Conservation (phyloP, 306 rosid species). For the Pyrus betulifolia region DNA sequence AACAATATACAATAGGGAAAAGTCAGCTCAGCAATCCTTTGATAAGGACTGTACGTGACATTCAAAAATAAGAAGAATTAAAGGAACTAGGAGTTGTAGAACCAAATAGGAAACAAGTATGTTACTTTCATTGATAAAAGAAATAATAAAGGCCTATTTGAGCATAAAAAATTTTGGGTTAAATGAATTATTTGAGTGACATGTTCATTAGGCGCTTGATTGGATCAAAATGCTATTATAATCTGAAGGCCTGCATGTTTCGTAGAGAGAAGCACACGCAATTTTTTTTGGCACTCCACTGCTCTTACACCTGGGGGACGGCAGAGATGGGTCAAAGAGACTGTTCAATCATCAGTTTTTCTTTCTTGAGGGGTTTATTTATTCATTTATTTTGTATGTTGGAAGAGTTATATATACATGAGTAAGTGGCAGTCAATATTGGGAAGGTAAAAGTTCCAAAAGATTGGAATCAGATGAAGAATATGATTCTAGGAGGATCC, state of each 20-base stretch:
- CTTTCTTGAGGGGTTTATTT: background rate
- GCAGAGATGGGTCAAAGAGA: background rate
- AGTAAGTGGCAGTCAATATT: background rate
- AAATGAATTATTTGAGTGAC: background rate
- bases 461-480: no score
- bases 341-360: background rate
- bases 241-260: constrained; percentile 9
- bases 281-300: background rate
- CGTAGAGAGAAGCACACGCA: background rate
- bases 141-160: background rate
- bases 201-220: background rate
- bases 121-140: background rate
- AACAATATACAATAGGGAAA: background rate
- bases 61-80: background rate
- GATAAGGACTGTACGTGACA: background rate
- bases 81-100: background rate
- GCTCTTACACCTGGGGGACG: background rate
- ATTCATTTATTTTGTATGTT: background rate
- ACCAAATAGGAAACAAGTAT: background rate
- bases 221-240: background rate
- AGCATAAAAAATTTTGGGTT: background rate
- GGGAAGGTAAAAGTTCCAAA: background rate
- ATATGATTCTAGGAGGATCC: background rate
- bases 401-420: no score
- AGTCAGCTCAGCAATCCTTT: background rate